Evolutionary conservation across 306 rosid species (phyloP), one percentile per base, ranked within the genome.

Genomic region (Gastrolobium bilobum): DNA sequence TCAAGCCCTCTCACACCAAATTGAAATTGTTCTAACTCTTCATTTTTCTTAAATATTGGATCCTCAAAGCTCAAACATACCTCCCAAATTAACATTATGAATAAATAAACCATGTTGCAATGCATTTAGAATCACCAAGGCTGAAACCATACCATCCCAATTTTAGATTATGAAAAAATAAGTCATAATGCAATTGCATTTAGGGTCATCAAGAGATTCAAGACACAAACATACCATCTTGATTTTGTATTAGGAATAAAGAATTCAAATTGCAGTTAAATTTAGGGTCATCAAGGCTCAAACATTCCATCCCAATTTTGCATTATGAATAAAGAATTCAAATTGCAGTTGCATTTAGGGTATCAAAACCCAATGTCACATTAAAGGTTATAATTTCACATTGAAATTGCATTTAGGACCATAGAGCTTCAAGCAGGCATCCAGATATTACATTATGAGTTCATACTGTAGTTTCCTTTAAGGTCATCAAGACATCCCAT

Each of bases 1-100:
- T 8, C 75, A n/a, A 2, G 11, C 4, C 11, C 5, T 50, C 7
- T 71, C 14, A 59, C 11, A 60, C 3, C 29, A 56, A 56, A 40
- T 13, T 72, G 53, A 75, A 59, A 59, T 61, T 46, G 66, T 34
- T 46, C 47, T 4, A 31, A 13, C 66, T 54, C 66, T 35, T 71
- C 7, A 10, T 54, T 26, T 39, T 72, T 6, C 64, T 39, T 54
- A 40, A 58, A 74, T 11, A 63, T 20, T 13, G 6, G 50, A 1
- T 15, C 69, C 1, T 63, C 26, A 20, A 20, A 20, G 26, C 26
- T 1, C 26, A 20, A 20, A 20, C 48, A 3, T 13, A 44, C 0
- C 6, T 33, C 42, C 2, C 14, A 5, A 10, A 9, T 10, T 31
- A 10, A 3, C 0, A 11, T 3, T 34, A 7, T 7, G 3, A 76